A percentile compares a stretch with the other conserved stretches of the same genome.
Evolutionary conservation across 225 moss, liverwort and hornwort genomes (phyloP).

Genomic region (Takakia lepidozioides): DNA sequence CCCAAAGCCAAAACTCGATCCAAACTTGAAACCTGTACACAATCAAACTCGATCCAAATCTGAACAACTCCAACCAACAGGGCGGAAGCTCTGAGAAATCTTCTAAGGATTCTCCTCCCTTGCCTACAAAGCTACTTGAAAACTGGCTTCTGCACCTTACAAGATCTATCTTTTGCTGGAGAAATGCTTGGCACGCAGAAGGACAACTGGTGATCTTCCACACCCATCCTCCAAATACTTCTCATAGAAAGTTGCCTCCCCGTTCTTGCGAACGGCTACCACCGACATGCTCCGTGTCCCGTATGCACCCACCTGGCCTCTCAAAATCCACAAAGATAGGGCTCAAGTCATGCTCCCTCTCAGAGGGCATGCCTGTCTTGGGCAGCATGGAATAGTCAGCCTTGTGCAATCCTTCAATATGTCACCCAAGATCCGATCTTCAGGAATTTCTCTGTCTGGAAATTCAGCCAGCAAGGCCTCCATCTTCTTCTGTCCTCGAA

Average conservation of each 20-base stretch:
- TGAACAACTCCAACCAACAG: too few species aligned
- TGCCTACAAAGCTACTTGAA: too few species aligned
- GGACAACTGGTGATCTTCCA: constrained; percentile 67
- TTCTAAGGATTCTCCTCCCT: too few species aligned
- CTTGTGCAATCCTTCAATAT: constrained; percentile 39
- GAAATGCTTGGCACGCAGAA: constrained; percentile 20
- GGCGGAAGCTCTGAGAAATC: too few species aligned
- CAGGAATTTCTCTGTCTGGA: constrained; percentile 28
- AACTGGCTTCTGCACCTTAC: too few species aligned
- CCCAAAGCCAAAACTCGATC: too few species aligned
- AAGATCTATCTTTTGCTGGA: too few species aligned
- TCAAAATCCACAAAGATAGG: constrained; percentile 49
- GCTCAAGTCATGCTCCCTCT: constrained; percentile 30
- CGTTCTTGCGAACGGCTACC: constrained; percentile 51
- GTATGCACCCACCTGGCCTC: constrained; percentile 14
- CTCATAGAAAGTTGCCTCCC: constrained; percentile 50
- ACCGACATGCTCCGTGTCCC: constrained; percentile 86
- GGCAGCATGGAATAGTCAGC: constrained; percentile 27
- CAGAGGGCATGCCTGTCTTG: constrained; percentile 35
- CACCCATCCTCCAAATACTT: constrained; percentile 58
- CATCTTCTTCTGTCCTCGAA: constrained; percentile 53
- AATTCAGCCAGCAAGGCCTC: constrained; percentile 36
- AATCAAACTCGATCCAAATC: too few species aligned
- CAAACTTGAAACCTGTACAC: too few species aligned
- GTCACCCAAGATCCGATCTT: constrained; percentile 42